A percentile compares a stretch with the other conserved stretches of the same genome.
Conservation (phyloP, 805 yeast species). For the Starmerella sirachaensis region DNA sequence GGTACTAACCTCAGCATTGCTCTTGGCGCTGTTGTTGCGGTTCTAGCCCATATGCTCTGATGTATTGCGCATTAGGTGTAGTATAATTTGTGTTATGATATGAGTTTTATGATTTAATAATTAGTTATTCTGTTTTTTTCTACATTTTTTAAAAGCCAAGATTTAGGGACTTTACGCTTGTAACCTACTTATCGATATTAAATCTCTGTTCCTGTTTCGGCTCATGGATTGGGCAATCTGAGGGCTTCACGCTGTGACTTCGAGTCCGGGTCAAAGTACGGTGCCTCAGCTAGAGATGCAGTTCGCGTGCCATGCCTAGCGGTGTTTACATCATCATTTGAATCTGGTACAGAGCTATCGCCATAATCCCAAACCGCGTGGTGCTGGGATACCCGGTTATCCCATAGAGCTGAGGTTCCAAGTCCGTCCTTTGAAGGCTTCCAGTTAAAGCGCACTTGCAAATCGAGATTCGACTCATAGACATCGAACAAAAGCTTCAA, state of each 20-base stretch:
- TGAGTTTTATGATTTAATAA: too few relatives aligned
- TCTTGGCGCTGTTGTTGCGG: too few relatives aligned
- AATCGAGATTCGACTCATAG: constrained; percentile 22
- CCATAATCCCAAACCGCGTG: constrained; percentile 37
- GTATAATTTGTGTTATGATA: too few relatives aligned
- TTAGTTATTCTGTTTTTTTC: too few relatives aligned
- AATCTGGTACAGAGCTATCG: not conserved
- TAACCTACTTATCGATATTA: too few relatives aligned
- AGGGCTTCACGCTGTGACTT: constrained; percentile 20
- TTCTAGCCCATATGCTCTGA: too few relatives aligned
- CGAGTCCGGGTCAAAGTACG: constrained; percentile 36
- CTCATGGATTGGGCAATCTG: constrained; percentile 14
- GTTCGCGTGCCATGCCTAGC: constrained; percentile 40
- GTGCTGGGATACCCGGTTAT: constrained; percentile 42
- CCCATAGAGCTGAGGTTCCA: constrained; percentile 37
- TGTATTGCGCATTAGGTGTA: too few relatives aligned
- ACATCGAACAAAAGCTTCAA: constrained; percentile 41
- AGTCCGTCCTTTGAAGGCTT: constrained; percentile 29
- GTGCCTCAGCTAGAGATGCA: constrained; percentile 43
- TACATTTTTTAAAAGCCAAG: too few relatives aligned
- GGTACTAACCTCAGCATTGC: too few relatives aligned
- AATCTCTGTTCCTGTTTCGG: not conserved
- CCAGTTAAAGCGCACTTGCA: constrained; percentile 43
- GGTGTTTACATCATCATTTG: constrained; percentile 2
- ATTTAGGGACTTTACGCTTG: too few relatives aligned